These are phyloP conservation scores for Eimeria falciformis DNA, from an alignment of 169 alveolate genomes.

Conservation along the genomic window DNA sequence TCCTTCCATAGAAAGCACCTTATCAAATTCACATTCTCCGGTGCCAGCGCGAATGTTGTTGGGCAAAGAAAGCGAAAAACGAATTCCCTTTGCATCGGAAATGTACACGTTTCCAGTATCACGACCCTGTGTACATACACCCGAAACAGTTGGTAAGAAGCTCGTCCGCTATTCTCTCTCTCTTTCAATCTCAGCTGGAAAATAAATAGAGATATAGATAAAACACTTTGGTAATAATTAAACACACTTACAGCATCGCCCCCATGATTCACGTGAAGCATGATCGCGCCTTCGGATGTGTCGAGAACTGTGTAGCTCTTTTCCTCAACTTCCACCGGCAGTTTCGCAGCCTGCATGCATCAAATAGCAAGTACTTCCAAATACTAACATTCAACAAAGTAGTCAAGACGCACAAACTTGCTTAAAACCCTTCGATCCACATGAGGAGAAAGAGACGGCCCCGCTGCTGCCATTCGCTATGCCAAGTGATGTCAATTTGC, in stretches of 20 bases:
- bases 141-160: background rate
- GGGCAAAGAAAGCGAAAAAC: constrained; percentile 94
- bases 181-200: background rate
- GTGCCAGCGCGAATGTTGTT: constrained; percentile 93
- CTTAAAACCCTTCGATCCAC: background rate
- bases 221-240: too few species aligned
- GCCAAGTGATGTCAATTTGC: too few species aligned
- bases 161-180: too few species aligned
- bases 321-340: constrained; percentile 95
- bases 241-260: constrained; percentile 77
- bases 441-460: background rate
- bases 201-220: too few species aligned
- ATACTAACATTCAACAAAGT: background rate
- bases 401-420: background rate
- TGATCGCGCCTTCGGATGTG: constrained; percentile 97
- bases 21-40: constrained; percentile 97
- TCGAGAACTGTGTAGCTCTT: constrained; percentile 96
- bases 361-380: background rate
- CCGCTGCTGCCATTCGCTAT: too few species aligned
- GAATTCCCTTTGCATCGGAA: constrained; percentile 95
- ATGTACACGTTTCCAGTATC: constrained; percentile 96
- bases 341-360: constrained; percentile 84
- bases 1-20: constrained; percentile 96
- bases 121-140: constrained; percentile 58
- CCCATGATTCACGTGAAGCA: constrained; percentile 97